These are phyloP conservation scores for Eragrostis curvula DNA, from an alignment of 176 grass and related monocot species.

Conservation along the genomic window DNA sequence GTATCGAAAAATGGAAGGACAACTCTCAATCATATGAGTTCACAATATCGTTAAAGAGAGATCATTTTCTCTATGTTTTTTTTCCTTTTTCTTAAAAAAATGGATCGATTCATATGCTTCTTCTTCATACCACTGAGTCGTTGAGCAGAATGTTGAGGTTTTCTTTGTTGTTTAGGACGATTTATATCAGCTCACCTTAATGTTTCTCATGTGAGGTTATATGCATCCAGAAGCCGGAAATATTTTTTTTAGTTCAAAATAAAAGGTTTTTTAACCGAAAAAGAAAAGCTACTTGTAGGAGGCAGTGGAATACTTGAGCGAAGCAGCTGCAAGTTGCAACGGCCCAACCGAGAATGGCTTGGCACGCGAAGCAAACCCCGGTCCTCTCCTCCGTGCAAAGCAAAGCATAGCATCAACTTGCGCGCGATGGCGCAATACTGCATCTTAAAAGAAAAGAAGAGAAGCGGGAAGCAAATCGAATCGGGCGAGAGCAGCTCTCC, in stretches of 20 bases:
- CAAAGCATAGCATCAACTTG: constrained; percentile 32
- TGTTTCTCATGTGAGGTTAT: too few relatives aligned
- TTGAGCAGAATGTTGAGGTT: too few relatives aligned
- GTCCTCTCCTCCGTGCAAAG: neutral
- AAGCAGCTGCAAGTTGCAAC: neutral
- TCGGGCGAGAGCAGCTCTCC: neutral
- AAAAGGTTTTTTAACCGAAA: neutral
- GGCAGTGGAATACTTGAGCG: neutral
- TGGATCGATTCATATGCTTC: neutral
- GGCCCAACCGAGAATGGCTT: neutral
- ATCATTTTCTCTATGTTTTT: too few relatives aligned
- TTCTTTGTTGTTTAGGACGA: too few relatives aligned
- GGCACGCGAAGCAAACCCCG: neutral
- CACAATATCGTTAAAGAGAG: neutral
- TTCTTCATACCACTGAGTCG: neutral
- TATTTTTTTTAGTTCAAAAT: too few relatives aligned
- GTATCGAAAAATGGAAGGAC: too few relatives aligned
- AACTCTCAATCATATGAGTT: too few relatives aligned
- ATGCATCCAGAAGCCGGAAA: too few relatives aligned
- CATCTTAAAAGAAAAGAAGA: neutral
- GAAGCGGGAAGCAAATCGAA: neutral
- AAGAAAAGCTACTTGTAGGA: too few relatives aligned
- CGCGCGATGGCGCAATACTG: constrained; percentile 27
- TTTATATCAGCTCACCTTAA: too few relatives aligned
- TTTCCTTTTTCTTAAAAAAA: neutral